Conservation (phyloP, 176 grass and related monocot genomes). For the Triticum urartu region DNA sequence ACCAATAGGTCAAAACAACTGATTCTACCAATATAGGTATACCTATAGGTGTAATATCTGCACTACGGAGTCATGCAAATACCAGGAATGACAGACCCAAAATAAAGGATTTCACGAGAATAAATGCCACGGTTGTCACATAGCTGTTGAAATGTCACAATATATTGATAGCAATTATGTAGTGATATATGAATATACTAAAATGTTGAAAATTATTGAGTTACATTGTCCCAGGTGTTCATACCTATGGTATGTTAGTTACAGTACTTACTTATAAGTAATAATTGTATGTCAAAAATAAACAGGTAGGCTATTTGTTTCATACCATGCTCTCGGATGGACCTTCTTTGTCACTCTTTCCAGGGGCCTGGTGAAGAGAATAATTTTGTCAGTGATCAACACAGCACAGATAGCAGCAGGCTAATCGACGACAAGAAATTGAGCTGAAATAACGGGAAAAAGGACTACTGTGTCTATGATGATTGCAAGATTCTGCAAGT, state of each 20-base stretch:
- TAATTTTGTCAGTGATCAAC: constrained; percentile 3
- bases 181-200: background rate
- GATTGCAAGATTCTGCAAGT: background rate
- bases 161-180: background rate
- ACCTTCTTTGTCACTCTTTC: constrained; percentile 95
- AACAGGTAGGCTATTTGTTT: constrained; percentile 9
- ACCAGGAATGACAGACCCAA: background rate
- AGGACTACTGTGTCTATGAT: background rate
- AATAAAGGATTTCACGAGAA: background rate
- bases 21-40: background rate
- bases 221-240: background rate
- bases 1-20: background rate
- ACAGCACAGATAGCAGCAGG: constrained; percentile 21
- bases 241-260: background rate
- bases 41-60: background rate
- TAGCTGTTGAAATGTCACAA: background rate
- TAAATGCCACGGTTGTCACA: background rate
- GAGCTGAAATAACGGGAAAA: background rate
- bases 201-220: background rate
- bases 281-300: background rate
- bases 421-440: background rate
- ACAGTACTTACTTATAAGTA: background rate
- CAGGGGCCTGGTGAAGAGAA: constrained; percentile 67
- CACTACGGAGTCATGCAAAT: no score
- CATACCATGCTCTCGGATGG: constrained; percentile 79